Conservation (phyloP, 352 stramenopile genomes). For the Globisporangium canariense region DNA sequence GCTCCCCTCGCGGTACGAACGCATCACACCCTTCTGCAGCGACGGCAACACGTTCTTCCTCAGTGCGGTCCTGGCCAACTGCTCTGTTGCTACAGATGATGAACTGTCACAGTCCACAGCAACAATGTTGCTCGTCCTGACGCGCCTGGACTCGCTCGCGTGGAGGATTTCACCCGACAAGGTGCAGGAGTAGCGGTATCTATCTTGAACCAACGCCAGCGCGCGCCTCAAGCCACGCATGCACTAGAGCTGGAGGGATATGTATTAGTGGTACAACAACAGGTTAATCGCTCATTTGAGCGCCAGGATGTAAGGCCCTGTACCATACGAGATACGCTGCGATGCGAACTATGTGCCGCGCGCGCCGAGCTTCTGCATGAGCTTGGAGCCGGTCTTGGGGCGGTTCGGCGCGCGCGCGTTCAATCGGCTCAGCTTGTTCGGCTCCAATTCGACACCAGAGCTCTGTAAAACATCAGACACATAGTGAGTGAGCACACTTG, state of each 20-base stretch:
- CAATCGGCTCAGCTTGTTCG: conserved; percentile 47
- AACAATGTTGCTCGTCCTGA: conserved; percentile 2
- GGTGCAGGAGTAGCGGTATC: background rate
- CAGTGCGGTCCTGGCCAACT: conserved; percentile 28
- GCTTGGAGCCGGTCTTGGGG: conserved; percentile 46
- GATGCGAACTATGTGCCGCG: conserved; percentile 10
- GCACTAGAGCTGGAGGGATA: background rate
- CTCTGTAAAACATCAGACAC: conserved; percentile 19
- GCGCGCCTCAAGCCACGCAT: background rate
- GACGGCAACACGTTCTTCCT: conserved; percentile 26
- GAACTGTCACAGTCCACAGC: background rate
- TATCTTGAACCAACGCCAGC: background rate
- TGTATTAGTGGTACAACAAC: background rate
- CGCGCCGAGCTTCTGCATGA: conserved; percentile 70
- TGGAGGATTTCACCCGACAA: background rate
- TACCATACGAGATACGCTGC: background rate
- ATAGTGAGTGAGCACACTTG: background rate
- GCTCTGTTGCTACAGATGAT: conserved; percentile 11
- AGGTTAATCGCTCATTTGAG: background rate
- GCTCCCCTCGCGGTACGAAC: conserved; percentile 26
- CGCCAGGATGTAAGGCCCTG: background rate
- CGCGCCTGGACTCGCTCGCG: conserved; percentile 12
- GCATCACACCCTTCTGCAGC: conserved; percentile 25
- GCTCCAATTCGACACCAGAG: conserved; percentile 43
- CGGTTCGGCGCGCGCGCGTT: conserved; percentile 34